phyloP scores from a whole-genome alignment of 495 filamentous ascomycete genomes.

The Glonium stellatum region DNA sequence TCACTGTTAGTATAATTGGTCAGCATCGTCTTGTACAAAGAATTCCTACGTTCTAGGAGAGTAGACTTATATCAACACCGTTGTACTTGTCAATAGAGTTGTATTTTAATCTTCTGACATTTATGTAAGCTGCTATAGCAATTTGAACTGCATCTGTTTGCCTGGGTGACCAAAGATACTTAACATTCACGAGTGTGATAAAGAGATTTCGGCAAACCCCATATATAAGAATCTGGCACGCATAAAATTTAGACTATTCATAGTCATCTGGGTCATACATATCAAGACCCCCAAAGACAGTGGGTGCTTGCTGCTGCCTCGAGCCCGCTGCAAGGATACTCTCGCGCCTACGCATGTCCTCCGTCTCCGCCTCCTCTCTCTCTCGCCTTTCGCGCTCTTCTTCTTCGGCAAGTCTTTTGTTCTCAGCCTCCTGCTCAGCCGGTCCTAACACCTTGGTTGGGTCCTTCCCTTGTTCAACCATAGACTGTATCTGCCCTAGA shows the following conservation, averaged over 20 bases:
- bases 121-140: too few species aligned
- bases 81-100: too few species aligned
- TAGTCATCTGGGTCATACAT: conserved; percentile 12
- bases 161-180: too few species aligned
- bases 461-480: conserved; percentile 53
- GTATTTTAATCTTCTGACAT: too few species aligned
- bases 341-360: conserved; percentile 3
- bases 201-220: too few species aligned
- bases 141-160: too few species aligned
- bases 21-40: too few species aligned
- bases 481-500: conserved; percentile 50
- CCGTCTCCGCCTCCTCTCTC: conserved; percentile 34
- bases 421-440: conserved; percentile 41
- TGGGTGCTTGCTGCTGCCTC: neutral
- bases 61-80: too few species aligned
- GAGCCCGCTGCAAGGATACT: neutral
- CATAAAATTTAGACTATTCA: neutral
- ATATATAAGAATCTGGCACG: too few species aligned
- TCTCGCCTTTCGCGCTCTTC: conserved; percentile 39
- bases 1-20: too few species aligned
- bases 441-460: conserved; percentile 45
- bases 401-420: conserved; percentile 37
- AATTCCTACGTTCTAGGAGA: too few species aligned
- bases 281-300: conserved; percentile 7
- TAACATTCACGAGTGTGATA: too few species aligned